Conservation (phyloP, 2,329 filamentous ascomycete genomes). For the Metarhizium guizhouense region DNA sequence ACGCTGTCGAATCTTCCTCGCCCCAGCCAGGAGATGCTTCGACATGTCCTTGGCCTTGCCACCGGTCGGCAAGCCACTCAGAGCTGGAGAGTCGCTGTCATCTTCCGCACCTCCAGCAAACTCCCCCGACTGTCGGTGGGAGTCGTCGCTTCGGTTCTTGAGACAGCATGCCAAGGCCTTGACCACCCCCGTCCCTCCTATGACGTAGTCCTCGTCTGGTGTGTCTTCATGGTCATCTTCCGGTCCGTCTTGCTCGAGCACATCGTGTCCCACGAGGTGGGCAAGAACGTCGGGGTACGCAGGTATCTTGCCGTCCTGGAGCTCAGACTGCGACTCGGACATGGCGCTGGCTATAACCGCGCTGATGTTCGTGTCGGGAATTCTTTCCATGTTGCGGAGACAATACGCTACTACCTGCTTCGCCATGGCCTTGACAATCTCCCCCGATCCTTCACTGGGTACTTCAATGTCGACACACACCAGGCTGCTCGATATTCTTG, state of each 20-base stretch:
- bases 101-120: constrained; percentile 44
- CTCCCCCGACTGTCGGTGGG: constrained; percentile 42
- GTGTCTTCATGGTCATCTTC: constrained; percentile 59
- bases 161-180: constrained; percentile 89
- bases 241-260: constrained; percentile 35
- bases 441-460: constrained; percentile 70
- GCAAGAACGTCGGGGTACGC: constrained; percentile 70
- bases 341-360: constrained; percentile 34
- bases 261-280: constrained; percentile 71
- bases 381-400: constrained; percentile 78
- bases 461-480: constrained; percentile 90
- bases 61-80: constrained; percentile 28
- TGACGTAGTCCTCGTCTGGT: constrained; percentile 89
- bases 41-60: constrained; percentile 84
- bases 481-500: constrained; percentile 72
- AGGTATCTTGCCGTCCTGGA: constrained; percentile 19
- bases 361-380: constrained; percentile 56
- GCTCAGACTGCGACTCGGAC: constrained; percentile 26
- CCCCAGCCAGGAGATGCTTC: constrained; percentile 77
- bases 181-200: constrained; percentile 89
- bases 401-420: constrained; percentile 95
- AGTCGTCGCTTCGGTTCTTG: constrained; percentile 62
- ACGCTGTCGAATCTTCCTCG: constrained; percentile 76
- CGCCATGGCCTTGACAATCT: constrained; percentile 83
- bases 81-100: constrained; percentile 37